Base-by-base conservation (phyloP, 371 early-diverging fungal genomes). In the Rhizopus delemar region DNA sequence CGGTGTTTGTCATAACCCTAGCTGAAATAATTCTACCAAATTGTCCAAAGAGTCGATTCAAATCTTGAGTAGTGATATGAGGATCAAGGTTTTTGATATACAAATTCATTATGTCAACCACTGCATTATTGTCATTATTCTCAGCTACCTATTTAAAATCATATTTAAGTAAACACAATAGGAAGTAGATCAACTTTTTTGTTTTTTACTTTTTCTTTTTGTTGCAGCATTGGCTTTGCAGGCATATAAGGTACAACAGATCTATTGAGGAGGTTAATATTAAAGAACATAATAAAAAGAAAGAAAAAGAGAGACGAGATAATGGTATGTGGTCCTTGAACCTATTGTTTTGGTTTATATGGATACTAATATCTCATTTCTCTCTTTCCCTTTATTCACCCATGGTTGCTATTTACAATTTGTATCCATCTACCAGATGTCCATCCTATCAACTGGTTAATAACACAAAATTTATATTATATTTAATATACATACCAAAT, bases 61-160 rank as follows among this genome's bases (percentile, higher is more conserved):
- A 60, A 53, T 78, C 73, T 11, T 65, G 50, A 45, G 62, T 81
- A 5, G 69, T 76, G 36, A 81, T 71, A 32, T 66, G 66, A 29
- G 77, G 69, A 48, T 81, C 81, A 36, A 81, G 65, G 53, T 81
- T 81, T 59, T 81, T 81, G 55, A 81, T 76, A 49, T 78, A 81
- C 29, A 81, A 66, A 48, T 81, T 81, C 58, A 69, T 64, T 29
- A 63, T 59, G 34, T 77, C 77, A 33, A 77, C 59, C 34, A 28
- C 65, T 32, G 51, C 57, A 29, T 43, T 62, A 35, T 22, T 9
- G n/a, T 58, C 58, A 28, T 36, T 32, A 15, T 60, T 58, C 46
- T 61, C 59, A 49, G 6, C 6, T 36, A 3, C 7, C 34, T 56
- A 49, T 60, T 5, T 60, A 3, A 29, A 22, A 22, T 22, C 22